phyloP scores from a whole-genome alignment of 2,329 filamentous ascomycete genomes.

The Tolypocladium amazonense region DNA sequence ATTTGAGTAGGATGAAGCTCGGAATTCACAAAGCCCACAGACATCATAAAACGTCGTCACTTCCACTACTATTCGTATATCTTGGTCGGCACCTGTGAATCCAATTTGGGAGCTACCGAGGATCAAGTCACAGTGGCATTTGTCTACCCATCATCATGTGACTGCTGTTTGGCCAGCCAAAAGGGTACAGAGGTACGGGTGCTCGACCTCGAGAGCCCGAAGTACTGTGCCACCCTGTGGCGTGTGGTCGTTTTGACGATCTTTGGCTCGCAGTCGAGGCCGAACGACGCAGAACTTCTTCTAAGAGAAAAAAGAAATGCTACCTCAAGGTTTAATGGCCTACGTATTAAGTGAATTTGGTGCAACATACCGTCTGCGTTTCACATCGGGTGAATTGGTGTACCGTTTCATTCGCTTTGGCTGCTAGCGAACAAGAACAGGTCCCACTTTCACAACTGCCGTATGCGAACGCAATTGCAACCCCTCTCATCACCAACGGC shows the following conservation, averaged over 20 bases:
- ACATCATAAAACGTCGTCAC: no score
- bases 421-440: not conserved
- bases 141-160: not conserved
- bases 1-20: no score
- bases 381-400: not conserved
- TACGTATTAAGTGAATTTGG: not conserved
- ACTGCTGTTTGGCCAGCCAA: not conserved
- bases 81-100: no score
- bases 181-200: not conserved
- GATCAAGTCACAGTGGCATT: not conserved
- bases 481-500: not conserved
- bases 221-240: no score
- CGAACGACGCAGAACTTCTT: not conserved
- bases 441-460: not conserved
- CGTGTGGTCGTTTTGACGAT: no score
- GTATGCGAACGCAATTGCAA: not conserved
- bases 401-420: not conserved
- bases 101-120: no score
- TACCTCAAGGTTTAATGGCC: not conserved
- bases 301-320: not conserved
- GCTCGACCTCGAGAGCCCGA: not conserved
- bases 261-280: no score
- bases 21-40: no score
- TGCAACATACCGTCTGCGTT: not conserved
- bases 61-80: no score